These are phyloP conservation scores for Solanum piurae DNA, from an alignment of 257 asterid species.

Conservation along the genomic window DNA sequence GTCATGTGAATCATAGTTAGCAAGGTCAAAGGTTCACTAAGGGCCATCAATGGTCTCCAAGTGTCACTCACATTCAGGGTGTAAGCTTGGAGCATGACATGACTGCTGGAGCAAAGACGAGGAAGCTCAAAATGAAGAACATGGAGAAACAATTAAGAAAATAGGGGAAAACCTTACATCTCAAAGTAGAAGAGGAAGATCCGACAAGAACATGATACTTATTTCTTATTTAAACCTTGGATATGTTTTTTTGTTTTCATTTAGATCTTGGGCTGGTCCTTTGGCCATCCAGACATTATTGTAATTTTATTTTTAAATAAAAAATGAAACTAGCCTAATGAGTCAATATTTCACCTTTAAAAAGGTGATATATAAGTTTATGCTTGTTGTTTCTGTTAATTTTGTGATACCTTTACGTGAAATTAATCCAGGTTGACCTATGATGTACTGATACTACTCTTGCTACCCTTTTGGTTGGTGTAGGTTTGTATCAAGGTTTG, in stretches of 20 bases:
- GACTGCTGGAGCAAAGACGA: not conserved
- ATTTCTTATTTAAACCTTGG: not conserved
- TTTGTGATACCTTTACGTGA: no score
- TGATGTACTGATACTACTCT: no score
- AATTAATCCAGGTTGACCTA: not conserved
- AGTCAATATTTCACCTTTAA: not conserved
- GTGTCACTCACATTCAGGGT: no score
- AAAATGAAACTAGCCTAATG: not conserved
- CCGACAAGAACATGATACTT: not conserved
- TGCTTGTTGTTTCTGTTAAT: no score
- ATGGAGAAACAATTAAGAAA: not conserved
- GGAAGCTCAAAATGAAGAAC: not conserved
- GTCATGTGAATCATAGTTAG: no score
- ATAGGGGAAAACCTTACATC: not conserved
- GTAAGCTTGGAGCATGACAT: no score
- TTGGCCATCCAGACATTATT: not conserved
- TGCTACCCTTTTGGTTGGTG: no score
- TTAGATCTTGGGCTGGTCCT: not conserved
- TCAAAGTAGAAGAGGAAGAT: not conserved
- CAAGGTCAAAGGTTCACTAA: no score
- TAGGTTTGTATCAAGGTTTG: no score
- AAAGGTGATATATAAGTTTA: not conserved
- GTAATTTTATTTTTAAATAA: no score
- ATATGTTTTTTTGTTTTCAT: no score
- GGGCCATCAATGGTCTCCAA: no score